Conservation (phyloP, 2,329 filamentous ascomycete genomes). For the Tothia fuscella region DNA sequence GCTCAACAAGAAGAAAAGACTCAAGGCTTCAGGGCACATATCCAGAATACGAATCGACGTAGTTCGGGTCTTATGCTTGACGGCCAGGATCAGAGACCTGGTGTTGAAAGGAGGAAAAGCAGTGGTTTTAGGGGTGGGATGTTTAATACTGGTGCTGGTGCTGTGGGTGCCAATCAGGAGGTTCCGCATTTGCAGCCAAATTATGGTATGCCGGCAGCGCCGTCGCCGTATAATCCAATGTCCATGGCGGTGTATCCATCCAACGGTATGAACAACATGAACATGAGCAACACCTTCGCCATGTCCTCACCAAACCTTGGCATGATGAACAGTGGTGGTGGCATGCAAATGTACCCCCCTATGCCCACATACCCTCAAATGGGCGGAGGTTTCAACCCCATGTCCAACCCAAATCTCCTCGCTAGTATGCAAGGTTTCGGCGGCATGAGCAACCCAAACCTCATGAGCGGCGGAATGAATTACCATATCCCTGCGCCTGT, state of each 20-base stretch:
- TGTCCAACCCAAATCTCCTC: no score
- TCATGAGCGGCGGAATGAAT: background rate
- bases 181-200: background rate
- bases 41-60: background rate
- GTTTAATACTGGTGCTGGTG: background rate
- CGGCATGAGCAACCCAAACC: conserved; percentile 4
- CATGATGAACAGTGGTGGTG: background rate
- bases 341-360: conserved; percentile 1
- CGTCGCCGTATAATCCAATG: background rate
- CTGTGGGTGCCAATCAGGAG: background rate
- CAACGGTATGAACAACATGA: background rate
- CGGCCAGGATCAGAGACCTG: background rate
- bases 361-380: conserved; percentile 3
- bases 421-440: conserved; percentile 3
- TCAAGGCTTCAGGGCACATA: conserved; percentile 22
- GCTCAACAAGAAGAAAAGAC: conserved; percentile 26
- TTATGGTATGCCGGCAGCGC: background rate
- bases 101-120: background rate
- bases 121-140: background rate
- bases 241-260: background rate
- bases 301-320: background rate
- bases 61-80: background rate
- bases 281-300: background rate
- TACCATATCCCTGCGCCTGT: background rate
- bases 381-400: no score